phyloP scores from a whole-genome alignment of 306 rosid genomes.

The Canavalia gladiata region DNA sequence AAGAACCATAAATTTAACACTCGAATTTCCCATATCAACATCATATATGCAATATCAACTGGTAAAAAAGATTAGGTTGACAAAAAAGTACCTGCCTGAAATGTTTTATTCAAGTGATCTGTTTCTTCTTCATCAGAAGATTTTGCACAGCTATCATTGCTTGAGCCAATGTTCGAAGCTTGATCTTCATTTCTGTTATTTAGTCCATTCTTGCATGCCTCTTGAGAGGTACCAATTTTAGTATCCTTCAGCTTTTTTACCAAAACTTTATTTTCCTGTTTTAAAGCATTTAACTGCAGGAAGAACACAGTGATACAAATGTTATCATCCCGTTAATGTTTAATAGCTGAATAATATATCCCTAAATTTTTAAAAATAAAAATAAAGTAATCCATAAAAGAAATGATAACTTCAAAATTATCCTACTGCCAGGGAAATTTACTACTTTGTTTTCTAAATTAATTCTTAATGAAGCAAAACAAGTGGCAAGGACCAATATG shows the following conservation, averaged over 20 bases:
- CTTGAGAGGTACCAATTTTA: constrained; percentile 43
- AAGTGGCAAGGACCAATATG: not conserved
- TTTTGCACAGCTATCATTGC: constrained; percentile 57
- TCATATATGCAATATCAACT: constrained; percentile 2
- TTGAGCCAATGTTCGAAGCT: constrained; percentile 55
- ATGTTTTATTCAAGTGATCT: constrained; percentile 56
- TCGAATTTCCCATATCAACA: not conserved
- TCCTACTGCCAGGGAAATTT: constrained; percentile 17
- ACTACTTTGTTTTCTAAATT: constrained; percentile 13
- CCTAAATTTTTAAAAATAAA: not conserved
- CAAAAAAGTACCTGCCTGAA: constrained; percentile 77
- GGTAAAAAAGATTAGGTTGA: constrained; percentile 13
- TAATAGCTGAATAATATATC: constrained; percentile 1
- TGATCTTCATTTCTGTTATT: constrained; percentile 57
- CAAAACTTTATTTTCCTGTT: constrained; percentile 66
- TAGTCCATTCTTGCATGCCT: constrained; percentile 48
- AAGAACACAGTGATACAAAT: constrained; percentile 21
- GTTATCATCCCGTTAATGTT: constrained; percentile 1
- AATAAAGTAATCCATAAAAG: not conserved
- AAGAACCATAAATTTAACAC: not conserved
- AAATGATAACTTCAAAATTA: constrained; percentile 22
- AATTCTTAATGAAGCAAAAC: constrained; percentile 7
- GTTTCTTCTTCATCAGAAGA: constrained; percentile 56
- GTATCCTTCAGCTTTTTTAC: constrained; percentile 55
- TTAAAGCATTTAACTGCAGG: constrained; percentile 69